Conservation (phyloP, 1,139 yeast genomes). For the Hanseniaspora uvarum region DNA sequence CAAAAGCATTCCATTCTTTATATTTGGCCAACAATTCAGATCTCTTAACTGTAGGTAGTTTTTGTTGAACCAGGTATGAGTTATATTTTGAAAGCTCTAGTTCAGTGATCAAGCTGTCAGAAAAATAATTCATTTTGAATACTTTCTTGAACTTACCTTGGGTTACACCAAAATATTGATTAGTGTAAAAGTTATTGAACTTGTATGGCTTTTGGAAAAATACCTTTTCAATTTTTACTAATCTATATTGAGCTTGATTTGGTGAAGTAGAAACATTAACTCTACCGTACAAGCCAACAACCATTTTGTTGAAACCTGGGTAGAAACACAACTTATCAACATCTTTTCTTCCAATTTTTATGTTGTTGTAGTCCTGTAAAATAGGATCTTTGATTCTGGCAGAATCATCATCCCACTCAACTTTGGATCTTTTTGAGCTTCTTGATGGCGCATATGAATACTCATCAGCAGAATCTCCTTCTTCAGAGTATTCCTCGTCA, state of each 20-base stretch:
- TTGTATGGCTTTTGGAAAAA: slow-evolving; percentile 50
- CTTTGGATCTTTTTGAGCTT: slow-evolving; percentile 23
- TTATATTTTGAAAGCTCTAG: slow-evolving; percentile 68
- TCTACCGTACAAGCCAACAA: slow-evolving; percentile 68
- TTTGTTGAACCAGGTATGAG: slow-evolving; percentile 49
- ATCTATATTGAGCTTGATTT: slow-evolving; percentile 60
- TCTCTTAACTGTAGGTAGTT: slow-evolving; percentile 47
- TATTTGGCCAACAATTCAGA: slow-evolving; percentile 60
- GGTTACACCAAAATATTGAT: slow-evolving; percentile 46
- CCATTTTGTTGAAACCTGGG: slow-evolving; percentile 62
- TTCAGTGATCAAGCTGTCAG: slow-evolving; percentile 58
- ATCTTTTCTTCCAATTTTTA: slow-evolving; percentile 67
- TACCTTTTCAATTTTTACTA: slow-evolving; percentile 68
- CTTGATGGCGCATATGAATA: slow-evolving; percentile 29
- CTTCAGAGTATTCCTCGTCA: slow-evolving; percentile 21
- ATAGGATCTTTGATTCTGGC: slow-evolving; percentile 35
- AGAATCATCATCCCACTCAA: slow-evolving; percentile 38
- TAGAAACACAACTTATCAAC: slow-evolving; percentile 69
- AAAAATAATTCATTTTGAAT: slow-evolving; percentile 65
- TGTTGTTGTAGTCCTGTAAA: slow-evolving; percentile 52
- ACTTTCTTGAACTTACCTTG: slow-evolving; percentile 53
- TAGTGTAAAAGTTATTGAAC: slow-evolving; percentile 46
- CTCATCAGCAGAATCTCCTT: slow-evolving; percentile 33
- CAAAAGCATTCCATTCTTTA: slow-evolving; percentile 50
- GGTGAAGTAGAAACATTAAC: slow-evolving; percentile 69